Base-by-base conservation (phyloP, 192 early-diverging fungal species). In the Coemansia sp. region DNA sequence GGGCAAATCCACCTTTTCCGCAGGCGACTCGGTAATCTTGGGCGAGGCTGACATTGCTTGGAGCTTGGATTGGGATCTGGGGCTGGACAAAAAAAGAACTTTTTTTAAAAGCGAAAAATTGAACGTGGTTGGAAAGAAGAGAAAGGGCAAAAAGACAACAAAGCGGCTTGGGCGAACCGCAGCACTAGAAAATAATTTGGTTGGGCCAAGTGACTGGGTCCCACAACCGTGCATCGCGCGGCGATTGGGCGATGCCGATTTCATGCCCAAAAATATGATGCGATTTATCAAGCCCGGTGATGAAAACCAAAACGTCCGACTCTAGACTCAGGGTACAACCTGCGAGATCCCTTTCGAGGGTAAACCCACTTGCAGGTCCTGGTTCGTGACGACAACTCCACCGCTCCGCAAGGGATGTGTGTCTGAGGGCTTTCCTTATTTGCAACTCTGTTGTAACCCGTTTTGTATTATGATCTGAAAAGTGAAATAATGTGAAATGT, bases 361-460 rank as follows among this genome's bases (percentile, higher is more conserved):
- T 21, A 81, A 81, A 75, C 78, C 78, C 69, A 66, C 73, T 65
- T 45, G 63, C 62, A 57, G 65, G 69, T 52, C 73, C 65, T 56
- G 66, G 60, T n/a, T 75, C 78, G 72, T 66, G 78, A 72, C 52
- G 78, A 75, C 39, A 47, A 43, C 23, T n/a, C 58, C 24, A 66
- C 65, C 77, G 25, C 55, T 12, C 54, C 50, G 49, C 53, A 43
- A 43, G 41, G 29, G 62, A 45, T 65, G 78, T 69, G 78, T 75
- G 78, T 81, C 78, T 81, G 78, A 81, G 72, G 62, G 78, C 72
- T 22, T 11, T 21, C 5, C 21, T 29, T 15, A 4, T 25, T 6
- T 51, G 8, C 17, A 21, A 19, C 19, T 41, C 29, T 10, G 32
- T 52, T 37, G 39, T 22, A 27, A 51, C 22, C 54, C 25, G 8